Conservation (phyloP, 805 yeast species). For the Cyberlindnera misumaiensis region DNA sequence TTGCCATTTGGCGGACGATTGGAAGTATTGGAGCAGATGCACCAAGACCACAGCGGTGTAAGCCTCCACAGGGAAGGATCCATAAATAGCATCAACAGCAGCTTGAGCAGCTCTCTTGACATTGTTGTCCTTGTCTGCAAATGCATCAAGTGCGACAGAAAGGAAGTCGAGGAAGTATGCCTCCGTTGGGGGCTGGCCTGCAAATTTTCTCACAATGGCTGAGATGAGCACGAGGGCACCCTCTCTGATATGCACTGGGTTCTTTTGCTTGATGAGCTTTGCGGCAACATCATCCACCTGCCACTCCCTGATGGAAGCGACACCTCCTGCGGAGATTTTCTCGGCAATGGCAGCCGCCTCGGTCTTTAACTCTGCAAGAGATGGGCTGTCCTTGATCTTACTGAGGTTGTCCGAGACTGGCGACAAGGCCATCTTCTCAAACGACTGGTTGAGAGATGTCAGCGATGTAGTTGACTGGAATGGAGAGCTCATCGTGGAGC, state of each 20-base stretch:
- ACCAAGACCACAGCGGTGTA: constrained; percentile 65
- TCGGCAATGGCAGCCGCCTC: constrained; percentile 37
- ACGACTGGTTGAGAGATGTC: constrained; percentile 63
- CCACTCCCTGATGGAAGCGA: constrained; percentile 52
- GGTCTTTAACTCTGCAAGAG: constrained; percentile 30
- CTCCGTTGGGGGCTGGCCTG: constrained; percentile 67
- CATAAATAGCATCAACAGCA: constrained; percentile 64
- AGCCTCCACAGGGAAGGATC: constrained; percentile 71
- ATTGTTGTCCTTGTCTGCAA: constrained; percentile 81
- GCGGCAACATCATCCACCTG: constrained; percentile 54
- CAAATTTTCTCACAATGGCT: constrained; percentile 51
- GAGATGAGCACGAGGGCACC: constrained; percentile 59
- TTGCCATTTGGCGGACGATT: constrained; percentile 90
- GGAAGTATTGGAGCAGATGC: constrained; percentile 53
- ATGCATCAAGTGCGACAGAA: constrained; percentile 57
- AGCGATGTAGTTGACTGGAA: constrained; percentile 66
- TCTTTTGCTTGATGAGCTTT: constrained; percentile 67
- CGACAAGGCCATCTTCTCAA: constrained; percentile 54
- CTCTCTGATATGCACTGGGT: constrained; percentile 70
- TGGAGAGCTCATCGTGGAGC: constrained; percentile 28
- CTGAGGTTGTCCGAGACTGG: constrained; percentile 60
- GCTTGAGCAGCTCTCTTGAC: constrained; percentile 83
- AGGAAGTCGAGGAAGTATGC: constrained; percentile 63
- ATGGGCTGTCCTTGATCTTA: constrained; percentile 36
- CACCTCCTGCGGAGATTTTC: constrained; percentile 38